Conservation (phyloP, 305 asterid species). For the Fraxinus latifolia region DNA sequence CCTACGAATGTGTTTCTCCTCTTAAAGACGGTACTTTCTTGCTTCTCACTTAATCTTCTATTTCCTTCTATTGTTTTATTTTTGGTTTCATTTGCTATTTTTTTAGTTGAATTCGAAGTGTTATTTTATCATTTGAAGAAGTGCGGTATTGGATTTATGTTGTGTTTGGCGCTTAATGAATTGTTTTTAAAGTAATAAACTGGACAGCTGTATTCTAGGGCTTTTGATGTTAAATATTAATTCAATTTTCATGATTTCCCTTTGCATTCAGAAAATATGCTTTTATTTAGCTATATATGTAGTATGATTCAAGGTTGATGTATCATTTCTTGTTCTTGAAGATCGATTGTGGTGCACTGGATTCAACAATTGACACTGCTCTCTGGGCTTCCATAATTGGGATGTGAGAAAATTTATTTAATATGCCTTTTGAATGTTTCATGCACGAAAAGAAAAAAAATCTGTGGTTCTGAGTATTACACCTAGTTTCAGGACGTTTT, state of each 20-base stretch:
- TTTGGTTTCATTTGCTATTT: not conserved
- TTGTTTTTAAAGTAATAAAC: not conserved
- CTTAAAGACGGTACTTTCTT: conserved; percentile 68
- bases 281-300: not conserved
- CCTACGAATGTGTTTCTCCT: conserved; percentile 82
- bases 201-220: conserved; percentile 28
- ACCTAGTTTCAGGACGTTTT: not conserved
- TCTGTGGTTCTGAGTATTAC: not conserved
- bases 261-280: not conserved
- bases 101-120: not conserved
- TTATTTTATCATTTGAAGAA: not conserved
- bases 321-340: not conserved
- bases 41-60: not conserved
- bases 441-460: not conserved
- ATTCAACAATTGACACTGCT: not conserved
- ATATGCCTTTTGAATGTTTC: not conserved
- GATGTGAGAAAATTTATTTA: not conserved
- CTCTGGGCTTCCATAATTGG: not conserved
- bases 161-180: not conserved
- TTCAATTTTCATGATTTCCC: not conserved
- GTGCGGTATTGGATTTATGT: not conserved
- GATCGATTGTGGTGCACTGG: not conserved
- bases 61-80: not conserved
- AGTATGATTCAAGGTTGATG: not conserved
- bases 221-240: conserved; percentile 7